Evolutionary conservation across 176 grass and related monocot species (phyloP).

Genomic region (Calamus simplicifolius): DNA sequence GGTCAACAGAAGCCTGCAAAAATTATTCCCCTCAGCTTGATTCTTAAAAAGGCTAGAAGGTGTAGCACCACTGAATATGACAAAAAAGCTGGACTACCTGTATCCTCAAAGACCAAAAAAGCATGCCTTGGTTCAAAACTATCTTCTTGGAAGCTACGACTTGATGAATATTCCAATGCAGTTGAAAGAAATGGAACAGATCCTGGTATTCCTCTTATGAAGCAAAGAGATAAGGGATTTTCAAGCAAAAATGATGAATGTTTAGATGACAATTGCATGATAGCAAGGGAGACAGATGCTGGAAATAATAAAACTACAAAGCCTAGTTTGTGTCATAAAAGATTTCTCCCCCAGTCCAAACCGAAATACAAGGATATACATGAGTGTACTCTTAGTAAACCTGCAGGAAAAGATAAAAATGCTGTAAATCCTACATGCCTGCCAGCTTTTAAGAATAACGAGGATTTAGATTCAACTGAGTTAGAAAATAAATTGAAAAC

Average conservation of each 20-base stretch:
- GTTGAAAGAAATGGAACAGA: not conserved
- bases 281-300: not conserved
- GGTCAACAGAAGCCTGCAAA: constrained; percentile 67
- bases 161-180: not conserved
- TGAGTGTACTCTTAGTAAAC: not conserved
- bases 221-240: not conserved
- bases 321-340: not conserved
- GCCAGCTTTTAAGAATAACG: constrained; percentile 22
- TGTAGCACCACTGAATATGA: constrained; percentile 20
- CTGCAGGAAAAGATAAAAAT: constrained; percentile 22
- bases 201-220: not conserved
- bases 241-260: constrained; percentile 7
- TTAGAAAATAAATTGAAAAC: constrained; percentile 16
- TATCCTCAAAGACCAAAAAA: constrained; percentile 20
- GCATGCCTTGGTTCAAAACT: constrained; percentile 10
- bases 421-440: constrained; percentile 19
- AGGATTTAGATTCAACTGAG: constrained; percentile 22
- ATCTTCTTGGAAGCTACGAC: not conserved
- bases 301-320: not conserved
- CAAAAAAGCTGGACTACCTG: constrained; percentile 19
- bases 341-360: not conserved
- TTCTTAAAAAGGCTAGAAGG: constrained; percentile 73
- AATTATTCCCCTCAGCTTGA: constrained; percentile 67
- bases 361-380: constrained; percentile 4
- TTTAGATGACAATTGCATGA: not conserved